phyloP scores from a whole-genome alignment of 495 filamentous ascomycete species.

The Hypomontagnella submonticulosa region DNA sequence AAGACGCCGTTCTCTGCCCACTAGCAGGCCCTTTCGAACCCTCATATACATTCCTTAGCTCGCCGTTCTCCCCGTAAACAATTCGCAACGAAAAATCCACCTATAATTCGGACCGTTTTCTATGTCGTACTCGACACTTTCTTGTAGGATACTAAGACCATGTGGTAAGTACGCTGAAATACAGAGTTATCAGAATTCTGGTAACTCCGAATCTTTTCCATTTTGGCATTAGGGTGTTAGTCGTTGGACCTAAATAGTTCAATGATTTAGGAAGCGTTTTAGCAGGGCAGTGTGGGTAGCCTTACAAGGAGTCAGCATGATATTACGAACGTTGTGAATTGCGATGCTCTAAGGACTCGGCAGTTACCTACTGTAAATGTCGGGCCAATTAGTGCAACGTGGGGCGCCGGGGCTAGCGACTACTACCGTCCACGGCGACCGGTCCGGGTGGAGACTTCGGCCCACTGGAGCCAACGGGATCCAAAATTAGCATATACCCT shows the following conservation, averaged over 20 bases:
- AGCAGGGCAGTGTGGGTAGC: too few relatives aligned
- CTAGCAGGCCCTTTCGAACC: constrained; percentile 33
- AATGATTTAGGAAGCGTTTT: too few relatives aligned
- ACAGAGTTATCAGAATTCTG: too few relatives aligned
- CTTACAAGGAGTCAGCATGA: too few relatives aligned
- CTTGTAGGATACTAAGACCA: constrained; percentile 37
- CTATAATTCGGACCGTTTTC: constrained; percentile 35
- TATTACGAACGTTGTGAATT: too few relatives aligned
- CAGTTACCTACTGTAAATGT: too few relatives aligned
- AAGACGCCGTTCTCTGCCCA: constrained; percentile 32
- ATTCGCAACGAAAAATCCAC: constrained; percentile 20
- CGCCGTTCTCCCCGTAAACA: constrained; percentile 42
- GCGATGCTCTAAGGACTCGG: too few relatives aligned
- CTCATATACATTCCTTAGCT: constrained; percentile 47
- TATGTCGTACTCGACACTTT: constrained; percentile 18
- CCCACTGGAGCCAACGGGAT: not conserved
- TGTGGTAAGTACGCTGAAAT: constrained; percentile 48
- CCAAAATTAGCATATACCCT: too few relatives aligned
- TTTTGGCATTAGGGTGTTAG: too few relatives aligned
- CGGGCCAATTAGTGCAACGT: not conserved
- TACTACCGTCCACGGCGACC: not conserved
- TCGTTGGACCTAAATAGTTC: too few relatives aligned
- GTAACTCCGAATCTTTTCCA: too few relatives aligned
- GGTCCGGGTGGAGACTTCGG: constrained; percentile 10
- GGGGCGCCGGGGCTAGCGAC: not conserved